Percentiles rank a stretch among this genome's conserved stretches.
These are phyloP conservation scores for Solanum bulbocastanum DNA, from an alignment of 257 asterid species.

Conservation along the genomic window DNA sequence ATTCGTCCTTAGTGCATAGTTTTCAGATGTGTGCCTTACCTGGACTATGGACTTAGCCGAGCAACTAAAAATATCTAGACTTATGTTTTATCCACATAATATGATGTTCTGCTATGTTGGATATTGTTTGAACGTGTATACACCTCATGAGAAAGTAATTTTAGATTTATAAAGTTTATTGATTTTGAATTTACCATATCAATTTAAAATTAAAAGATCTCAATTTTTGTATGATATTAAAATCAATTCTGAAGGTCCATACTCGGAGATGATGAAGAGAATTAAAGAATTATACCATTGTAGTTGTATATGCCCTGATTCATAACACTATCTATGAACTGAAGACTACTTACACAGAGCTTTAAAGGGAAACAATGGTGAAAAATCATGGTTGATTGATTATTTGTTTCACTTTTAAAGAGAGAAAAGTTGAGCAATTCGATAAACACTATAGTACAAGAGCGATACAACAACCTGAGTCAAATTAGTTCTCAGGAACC, in stretches of 20 bases:
- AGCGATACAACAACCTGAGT: not conserved
- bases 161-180: slow-evolving; percentile 13
- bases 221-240: not conserved
- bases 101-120: not conserved
- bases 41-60: slow-evolving; percentile 23
- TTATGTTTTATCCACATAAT: slow-evolving; percentile 3
- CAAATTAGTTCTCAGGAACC: slow-evolving; percentile 1
- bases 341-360: slow-evolving; percentile 1
- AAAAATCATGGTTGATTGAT: slow-evolving; percentile 6
- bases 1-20: slow-evolving; percentile 4
- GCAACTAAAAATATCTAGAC: slow-evolving; percentile 9
- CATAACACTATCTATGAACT: too few species aligned
- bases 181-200: slow-evolving; percentile 9
- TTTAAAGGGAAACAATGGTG: not conserved
- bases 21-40: slow-evolving; percentile 15
- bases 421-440: not conserved
- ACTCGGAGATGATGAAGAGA: not conserved
- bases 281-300: not conserved
- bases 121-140: not conserved
- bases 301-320: slow-evolving; percentile 1
- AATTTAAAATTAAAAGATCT: slow-evolving; percentile 9
- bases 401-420: slow-evolving; percentile 13
- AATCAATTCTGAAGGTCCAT: not conserved
- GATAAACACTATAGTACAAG: not conserved
- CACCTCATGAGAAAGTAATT: slow-evolving; percentile 6